Evolutionary conservation across 805 yeast species (phyloP).

Genomic region (Cyberlindnera americana): DNA sequence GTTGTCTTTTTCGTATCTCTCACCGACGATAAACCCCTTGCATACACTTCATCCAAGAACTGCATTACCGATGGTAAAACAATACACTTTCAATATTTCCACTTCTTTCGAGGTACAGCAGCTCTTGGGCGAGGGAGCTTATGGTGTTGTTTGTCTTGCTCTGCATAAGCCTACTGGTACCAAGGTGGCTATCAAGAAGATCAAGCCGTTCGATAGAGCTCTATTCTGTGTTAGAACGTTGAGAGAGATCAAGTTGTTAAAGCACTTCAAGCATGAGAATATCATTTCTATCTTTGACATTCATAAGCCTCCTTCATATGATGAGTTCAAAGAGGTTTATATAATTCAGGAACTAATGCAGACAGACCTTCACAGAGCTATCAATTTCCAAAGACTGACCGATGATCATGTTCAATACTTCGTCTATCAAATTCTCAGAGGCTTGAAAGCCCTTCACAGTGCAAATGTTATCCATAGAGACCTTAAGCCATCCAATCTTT

Average conservation of each 20-base stretch:
- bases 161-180: constrained; percentile 80
- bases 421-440: constrained; percentile 85
- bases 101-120: constrained; percentile 82
- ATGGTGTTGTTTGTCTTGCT: constrained; percentile 91
- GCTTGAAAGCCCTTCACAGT: constrained; percentile 84
- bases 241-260: constrained; percentile 82
- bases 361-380: constrained; percentile 80
- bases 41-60: background rate
- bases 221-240: constrained; percentile 87
- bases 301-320: constrained; percentile 76
- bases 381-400: constrained; percentile 72
- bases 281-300: constrained; percentile 86
- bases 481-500: constrained; percentile 82
- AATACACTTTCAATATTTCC: constrained; percentile 72
- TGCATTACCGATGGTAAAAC: constrained; percentile 31
- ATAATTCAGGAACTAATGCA: constrained; percentile 86
- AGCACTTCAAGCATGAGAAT: constrained; percentile 91
- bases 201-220: constrained; percentile 85
- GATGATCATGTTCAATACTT: constrained; percentile 96
- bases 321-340: constrained; percentile 81
- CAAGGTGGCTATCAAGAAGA: constrained; percentile 92
- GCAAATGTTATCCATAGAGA: constrained; percentile 96
- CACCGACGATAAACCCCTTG: no score
- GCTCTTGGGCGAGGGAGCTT: constrained; percentile 93
- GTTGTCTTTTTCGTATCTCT: no score